These are phyloP conservation scores for Apiotrichum gracile DNA, from an alignment of 1,284 basidiomycete species.

Conservation along the genomic window DNA sequence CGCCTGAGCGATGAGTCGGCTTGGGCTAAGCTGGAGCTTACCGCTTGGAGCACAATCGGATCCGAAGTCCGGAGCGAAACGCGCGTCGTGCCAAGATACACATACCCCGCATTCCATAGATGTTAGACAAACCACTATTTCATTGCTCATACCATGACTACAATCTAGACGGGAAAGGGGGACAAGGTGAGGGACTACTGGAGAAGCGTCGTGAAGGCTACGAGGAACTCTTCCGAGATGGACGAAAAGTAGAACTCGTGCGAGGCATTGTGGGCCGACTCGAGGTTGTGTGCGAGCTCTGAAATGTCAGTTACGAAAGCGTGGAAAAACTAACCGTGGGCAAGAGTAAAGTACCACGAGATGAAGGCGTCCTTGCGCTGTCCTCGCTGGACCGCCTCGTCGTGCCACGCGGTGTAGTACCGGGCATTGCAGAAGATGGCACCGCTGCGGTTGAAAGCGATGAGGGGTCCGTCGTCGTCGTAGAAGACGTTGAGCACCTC, in stretches of 20 bases:
- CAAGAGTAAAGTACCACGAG: conserved; percentile 83
- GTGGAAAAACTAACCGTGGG: conserved; percentile 56
- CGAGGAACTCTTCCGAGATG: conserved; percentile 65
- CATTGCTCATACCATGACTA: conserved; percentile 1
- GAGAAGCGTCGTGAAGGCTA: neutral
- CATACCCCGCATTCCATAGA: neutral
- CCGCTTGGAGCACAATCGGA: too few relatives aligned
- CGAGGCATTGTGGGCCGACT: conserved; percentile 48
- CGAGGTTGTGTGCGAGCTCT: conserved; percentile 42
- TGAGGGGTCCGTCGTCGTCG: conserved; percentile 70
- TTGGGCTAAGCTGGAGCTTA: too few relatives aligned
- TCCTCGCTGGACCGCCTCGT: neutral
- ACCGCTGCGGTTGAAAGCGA: conserved; percentile 89
- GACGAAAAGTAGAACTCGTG: conserved; percentile 93
- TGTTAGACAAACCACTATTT: neutral
- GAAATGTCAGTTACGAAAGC: neutral
- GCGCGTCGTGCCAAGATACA: too few relatives aligned
- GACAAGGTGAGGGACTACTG: neutral
- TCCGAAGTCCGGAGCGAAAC: too few relatives aligned
- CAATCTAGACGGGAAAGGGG: too few relatives aligned
- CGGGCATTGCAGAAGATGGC: conserved; percentile 85
- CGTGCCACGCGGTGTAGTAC: conserved; percentile 83
- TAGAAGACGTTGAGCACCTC: conserved; percentile 79
- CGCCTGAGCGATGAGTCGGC: too few relatives aligned
- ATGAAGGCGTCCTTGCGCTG: conserved; percentile 56